These are phyloP conservation scores for Fusarium illudens DNA, from an alignment of 2,329 filamentous ascomycete genomes.

Conservation along the genomic window DNA sequence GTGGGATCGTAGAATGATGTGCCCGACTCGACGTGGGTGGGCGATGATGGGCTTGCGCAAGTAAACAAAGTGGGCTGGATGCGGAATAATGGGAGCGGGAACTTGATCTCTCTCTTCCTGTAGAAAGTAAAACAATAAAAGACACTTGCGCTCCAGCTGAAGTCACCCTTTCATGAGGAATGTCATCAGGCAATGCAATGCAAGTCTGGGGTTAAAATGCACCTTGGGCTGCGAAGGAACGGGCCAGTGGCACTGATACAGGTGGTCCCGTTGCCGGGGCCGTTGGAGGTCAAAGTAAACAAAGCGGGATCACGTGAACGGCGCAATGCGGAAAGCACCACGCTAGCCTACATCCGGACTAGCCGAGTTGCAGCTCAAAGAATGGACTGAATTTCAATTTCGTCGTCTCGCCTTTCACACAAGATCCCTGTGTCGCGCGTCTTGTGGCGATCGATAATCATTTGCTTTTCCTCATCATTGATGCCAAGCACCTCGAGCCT, in stretches of 20 bases:
- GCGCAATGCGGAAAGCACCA: not conserved
- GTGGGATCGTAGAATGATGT: constrained; percentile 20
- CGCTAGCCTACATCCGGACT: constrained; percentile 31
- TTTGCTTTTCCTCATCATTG: not conserved
- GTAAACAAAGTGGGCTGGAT: constrained; percentile 38
- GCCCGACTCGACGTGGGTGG: constrained; percentile 9
- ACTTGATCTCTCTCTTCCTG: not conserved
- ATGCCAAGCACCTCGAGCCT: not conserved
- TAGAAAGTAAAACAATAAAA: constrained; percentile 34
- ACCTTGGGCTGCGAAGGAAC: constrained; percentile 19
- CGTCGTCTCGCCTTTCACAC: not conserved
- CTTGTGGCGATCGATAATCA: not conserved
- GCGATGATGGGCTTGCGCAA: constrained; percentile 25
- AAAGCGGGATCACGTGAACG: constrained; percentile 39
- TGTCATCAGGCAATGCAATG: constrained; percentile 40
- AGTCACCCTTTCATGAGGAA: constrained; percentile 38
- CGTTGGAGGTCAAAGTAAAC: constrained; percentile 38
- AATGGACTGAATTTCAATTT: constrained; percentile 9
- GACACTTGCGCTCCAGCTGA: constrained; percentile 34
- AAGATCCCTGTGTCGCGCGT: constrained; percentile 17
- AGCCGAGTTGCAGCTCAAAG: constrained; percentile 21
- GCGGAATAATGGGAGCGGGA: constrained; percentile 6
- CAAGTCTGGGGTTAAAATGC: constrained; percentile 24
- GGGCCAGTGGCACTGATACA: constrained; percentile 33
- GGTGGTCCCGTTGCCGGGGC: constrained; percentile 42